Conservation (phyloP, 2,329 filamentous ascomycete species). For the Verruconis gallopava region DNA sequence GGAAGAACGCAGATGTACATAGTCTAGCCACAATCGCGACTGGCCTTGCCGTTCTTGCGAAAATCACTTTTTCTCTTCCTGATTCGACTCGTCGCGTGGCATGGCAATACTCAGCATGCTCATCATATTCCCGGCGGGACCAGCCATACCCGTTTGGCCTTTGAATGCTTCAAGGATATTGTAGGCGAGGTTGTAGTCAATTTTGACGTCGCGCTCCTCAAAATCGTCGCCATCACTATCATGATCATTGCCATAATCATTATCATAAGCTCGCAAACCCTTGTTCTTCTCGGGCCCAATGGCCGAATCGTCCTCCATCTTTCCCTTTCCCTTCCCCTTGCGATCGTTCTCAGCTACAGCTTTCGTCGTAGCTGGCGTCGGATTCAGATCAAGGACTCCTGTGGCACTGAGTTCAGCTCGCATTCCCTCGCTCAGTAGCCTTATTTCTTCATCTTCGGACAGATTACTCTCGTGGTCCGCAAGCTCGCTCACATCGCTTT, state of each 20-base stretch:
- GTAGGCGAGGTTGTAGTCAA: constrained; percentile 78
- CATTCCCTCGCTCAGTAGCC: constrained; percentile 53
- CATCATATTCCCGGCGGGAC: constrained; percentile 78
- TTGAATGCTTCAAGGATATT: constrained; percentile 91
- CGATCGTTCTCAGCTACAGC: not conserved
- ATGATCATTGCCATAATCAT: not conserved
- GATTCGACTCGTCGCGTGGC: constrained; percentile 62
- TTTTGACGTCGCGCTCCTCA: constrained; percentile 48
- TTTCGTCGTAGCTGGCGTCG: constrained; percentile 12
- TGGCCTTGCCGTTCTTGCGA: too few species aligned
- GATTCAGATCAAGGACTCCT: constrained; percentile 45
- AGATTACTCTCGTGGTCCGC: constrained; percentile 31
- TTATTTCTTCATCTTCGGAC: constrained; percentile 50
- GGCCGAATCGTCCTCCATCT: constrained; percentile 2
- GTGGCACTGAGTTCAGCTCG: constrained; percentile 58
- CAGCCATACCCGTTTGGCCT: constrained; percentile 71
- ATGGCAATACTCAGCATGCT: constrained; percentile 73
- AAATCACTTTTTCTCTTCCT: constrained; percentile 10
- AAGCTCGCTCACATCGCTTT: constrained; percentile 17
- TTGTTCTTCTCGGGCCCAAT: not conserved
- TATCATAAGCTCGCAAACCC: not conserved
- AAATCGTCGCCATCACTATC: constrained; percentile 26
- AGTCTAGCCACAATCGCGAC: too few species aligned
- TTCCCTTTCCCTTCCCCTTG: constrained; percentile 6
- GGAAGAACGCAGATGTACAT: too few species aligned